A percentile compares a stretch with the other conserved stretches of the same genome.
These are phyloP conservation scores for Perilla frutescens DNA, from an alignment of 257 asterid species.

Conservation along the genomic window DNA sequence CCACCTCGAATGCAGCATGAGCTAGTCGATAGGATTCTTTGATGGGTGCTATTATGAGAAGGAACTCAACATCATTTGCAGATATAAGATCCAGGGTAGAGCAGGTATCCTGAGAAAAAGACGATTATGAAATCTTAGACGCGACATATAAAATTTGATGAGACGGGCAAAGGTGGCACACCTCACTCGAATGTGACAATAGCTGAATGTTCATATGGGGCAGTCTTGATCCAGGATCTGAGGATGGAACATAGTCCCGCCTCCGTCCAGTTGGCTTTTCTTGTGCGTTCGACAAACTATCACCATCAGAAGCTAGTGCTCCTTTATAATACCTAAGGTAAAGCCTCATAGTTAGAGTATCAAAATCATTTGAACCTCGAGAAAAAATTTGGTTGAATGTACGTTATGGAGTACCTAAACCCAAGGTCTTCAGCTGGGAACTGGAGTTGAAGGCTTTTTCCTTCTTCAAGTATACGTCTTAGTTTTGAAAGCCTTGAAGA, in stretches of 20 bases:
- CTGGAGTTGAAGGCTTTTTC: slow-evolving; percentile 97
- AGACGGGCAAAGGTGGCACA: slow-evolving; percentile 34
- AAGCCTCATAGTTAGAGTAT: slow-evolving; percentile 29
- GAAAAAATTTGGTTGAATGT: background rate
- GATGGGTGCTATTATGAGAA: slow-evolving; percentile 81
- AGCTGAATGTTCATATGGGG: slow-evolving; percentile 76
- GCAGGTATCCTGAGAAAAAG: slow-evolving; percentile 52
- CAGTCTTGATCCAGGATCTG: slow-evolving; percentile 80
- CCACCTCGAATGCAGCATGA: slow-evolving; percentile 67
- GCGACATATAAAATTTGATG: slow-evolving; percentile 3
- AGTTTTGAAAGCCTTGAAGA: slow-evolving; percentile 78
- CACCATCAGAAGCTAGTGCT: slow-evolving; percentile 63
- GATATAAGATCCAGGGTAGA: slow-evolving; percentile 85
- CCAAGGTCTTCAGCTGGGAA: slow-evolving; percentile 98
- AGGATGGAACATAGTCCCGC: slow-evolving; percentile 78
- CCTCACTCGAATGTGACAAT: slow-evolving; percentile 55
- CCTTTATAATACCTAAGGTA: slow-evolving; percentile 74
- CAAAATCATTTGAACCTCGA: background rate
- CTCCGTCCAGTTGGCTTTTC: slow-evolving; percentile 83
- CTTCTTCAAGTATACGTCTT: slow-evolving; percentile 74
- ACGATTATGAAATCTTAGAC: slow-evolving; percentile 1
- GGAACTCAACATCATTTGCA: slow-evolving; percentile 60
- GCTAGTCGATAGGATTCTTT: slow-evolving; percentile 73
- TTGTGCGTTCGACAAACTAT: slow-evolving; percentile 34
- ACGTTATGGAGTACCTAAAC: slow-evolving; percentile 59